phyloP scores from a whole-genome alignment of 768 basidiomycete species.

The Xanthoconium stramineum region DNA sequence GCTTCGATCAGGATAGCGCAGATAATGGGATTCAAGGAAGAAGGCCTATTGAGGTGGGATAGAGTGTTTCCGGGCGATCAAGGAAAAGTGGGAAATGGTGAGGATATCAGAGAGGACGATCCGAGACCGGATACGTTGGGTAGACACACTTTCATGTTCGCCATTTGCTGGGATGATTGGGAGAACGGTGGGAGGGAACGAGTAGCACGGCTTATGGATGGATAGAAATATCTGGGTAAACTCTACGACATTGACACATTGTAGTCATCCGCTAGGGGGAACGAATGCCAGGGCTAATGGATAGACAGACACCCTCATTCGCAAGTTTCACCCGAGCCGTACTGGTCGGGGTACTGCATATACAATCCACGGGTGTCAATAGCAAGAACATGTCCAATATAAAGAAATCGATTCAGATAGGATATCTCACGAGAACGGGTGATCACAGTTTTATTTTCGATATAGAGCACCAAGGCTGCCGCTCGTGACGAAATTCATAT shows the following conservation, averaged over 20 bases:
- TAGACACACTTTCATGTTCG: conserved; percentile 36
- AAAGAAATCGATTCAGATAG: not conserved
- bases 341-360: not conserved
- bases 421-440: not conserved
- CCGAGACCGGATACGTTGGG: conserved; percentile 26
- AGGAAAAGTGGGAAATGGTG: conserved; percentile 35
- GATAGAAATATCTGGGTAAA: not conserved
- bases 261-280: too few species aligned
- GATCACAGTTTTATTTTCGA: not conserved
- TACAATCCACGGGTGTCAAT: not conserved
- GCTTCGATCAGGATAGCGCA: conserved; percentile 50
- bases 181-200: conserved; percentile 9
- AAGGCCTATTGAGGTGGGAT: conserved; percentile 55
- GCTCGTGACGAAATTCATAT: not conserved
- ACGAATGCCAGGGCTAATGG: too few species aligned
- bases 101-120: conserved; percentile 29
- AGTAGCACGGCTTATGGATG: conserved; percentile 9
- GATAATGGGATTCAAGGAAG: conserved; percentile 56
- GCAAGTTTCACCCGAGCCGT: too few species aligned
- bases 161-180: conserved; percentile 43
- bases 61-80: conserved; percentile 43
- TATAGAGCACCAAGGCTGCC: not conserved
- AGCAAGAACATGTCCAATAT: not conserved
- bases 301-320: too few species aligned
- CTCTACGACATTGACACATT: too few species aligned